These are phyloP conservation scores for Acanthamoeba culbertsoni DNA, from an alignment of 208 protist species.

Conservation along the genomic window DNA sequence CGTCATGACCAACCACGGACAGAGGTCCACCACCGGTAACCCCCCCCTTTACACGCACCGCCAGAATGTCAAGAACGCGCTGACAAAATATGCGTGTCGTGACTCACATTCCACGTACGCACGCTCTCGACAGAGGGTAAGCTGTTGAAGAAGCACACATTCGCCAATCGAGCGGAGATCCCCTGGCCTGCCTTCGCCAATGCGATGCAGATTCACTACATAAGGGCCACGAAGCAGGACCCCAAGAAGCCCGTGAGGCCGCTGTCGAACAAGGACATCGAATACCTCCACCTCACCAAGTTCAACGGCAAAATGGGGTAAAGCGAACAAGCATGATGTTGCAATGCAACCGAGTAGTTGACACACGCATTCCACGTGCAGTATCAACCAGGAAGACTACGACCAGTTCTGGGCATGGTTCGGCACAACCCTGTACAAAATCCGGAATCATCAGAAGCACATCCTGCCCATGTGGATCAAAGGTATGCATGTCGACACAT, in stretches of 20 bases:
- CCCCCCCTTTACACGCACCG: background rate
- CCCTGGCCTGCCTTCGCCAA: slow-evolving; percentile 53
- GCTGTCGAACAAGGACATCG: slow-evolving; percentile 52
- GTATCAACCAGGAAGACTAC: slow-evolving; percentile 51
- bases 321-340: background rate
- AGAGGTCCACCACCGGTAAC: background rate
- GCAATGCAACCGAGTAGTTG: background rate
- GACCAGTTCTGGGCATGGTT: slow-evolving; percentile 53
- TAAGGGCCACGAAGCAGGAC: slow-evolving; percentile 54
- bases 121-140: slow-evolving; percentile 52
- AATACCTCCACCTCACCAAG: slow-evolving; percentile 45
- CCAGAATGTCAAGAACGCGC: too few species aligned
- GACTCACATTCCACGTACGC: too few species aligned
- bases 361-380: background rate
- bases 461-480: slow-evolving; percentile 57
- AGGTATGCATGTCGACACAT: background rate
- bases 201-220: slow-evolving; percentile 48
- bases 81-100: too few species aligned
- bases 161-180: slow-evolving; percentile 7
- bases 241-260: slow-evolving; percentile 22
- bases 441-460: slow-evolving; percentile 52
- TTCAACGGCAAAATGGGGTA: slow-evolving; percentile 39
- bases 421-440: slow-evolving; percentile 49
- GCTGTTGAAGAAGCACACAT: slow-evolving; percentile 49
- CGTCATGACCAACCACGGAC: slow-evolving; percentile 53